Percentiles rank a stretch among this genome's conserved stretches.
These are phyloP conservation scores for Pilasporangium apinafurcum DNA, from an alignment of 352 stramenopile species.

Conservation along the genomic window DNA sequence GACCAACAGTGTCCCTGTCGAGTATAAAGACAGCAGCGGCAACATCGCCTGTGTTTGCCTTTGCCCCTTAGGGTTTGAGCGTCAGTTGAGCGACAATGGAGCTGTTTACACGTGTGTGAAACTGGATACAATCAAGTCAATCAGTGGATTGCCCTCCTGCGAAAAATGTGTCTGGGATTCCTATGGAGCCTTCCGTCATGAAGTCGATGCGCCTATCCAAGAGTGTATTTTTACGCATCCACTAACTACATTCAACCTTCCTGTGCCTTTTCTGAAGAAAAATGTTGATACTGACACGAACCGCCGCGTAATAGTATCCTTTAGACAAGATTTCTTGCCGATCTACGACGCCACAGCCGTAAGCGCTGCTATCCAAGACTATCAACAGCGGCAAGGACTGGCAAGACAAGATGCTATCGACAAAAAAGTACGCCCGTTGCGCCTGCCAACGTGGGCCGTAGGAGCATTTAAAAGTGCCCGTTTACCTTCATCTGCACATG, in stretches of 20 bases:
- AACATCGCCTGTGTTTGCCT: slow-evolving; percentile 8
- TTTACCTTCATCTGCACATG: too few relatives aligned
- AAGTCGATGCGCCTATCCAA: slow-evolving; percentile 5
- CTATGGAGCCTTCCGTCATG: slow-evolving; percentile 5
- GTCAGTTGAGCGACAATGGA: not conserved
- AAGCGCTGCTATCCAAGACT: not conserved
- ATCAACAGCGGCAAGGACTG: slow-evolving; percentile 2
- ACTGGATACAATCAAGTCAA: slow-evolving; percentile 3
- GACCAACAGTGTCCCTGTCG: slow-evolving; percentile 7
- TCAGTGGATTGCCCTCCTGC: not conserved
- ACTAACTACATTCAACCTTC: not conserved
- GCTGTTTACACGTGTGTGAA: too few relatives aligned
- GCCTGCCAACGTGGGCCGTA: not conserved
- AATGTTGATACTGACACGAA: not conserved
- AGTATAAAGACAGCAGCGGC: not conserved
- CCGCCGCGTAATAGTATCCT: not conserved
- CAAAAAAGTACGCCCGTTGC: slow-evolving; percentile 1
- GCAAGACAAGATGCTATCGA: slow-evolving; percentile 2
- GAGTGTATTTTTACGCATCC: slow-evolving; percentile 1
- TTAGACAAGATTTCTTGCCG: not conserved
- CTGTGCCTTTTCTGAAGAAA: slow-evolving; percentile 2
- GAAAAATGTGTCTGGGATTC: slow-evolving; percentile 9
- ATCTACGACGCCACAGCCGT: slow-evolving; percentile 7
- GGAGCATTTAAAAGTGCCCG: too few relatives aligned
- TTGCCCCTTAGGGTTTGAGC: slow-evolving; percentile 13